phyloP scores from a whole-genome alignment of 2,329 filamentous ascomycete species.

The Venturia pyrina region DNA sequence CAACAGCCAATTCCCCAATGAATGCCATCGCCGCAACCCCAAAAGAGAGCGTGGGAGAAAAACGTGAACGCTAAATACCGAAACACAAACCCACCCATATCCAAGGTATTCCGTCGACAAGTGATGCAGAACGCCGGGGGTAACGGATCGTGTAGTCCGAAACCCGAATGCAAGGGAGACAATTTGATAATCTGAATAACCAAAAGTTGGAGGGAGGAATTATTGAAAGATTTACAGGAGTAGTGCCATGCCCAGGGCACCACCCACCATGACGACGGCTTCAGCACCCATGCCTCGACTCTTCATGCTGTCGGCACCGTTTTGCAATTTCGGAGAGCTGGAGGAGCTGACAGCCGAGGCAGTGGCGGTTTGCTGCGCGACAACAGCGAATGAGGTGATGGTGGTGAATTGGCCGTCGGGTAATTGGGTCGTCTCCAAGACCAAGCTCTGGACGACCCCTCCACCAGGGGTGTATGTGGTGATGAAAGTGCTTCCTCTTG shows the following conservation, averaged over 20 bases:
- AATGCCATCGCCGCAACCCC: too few species aligned
- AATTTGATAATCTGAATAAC: background rate
- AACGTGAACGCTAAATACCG: background rate
- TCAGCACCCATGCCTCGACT: slow-evolving; percentile 3
- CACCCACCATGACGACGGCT: background rate
- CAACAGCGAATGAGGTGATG: slow-evolving; percentile 10
- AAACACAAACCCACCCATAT: background rate
- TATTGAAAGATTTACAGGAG: background rate
- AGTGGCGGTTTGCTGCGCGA: background rate
- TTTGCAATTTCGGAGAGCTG: slow-evolving; percentile 6
- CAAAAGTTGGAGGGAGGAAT: background rate
- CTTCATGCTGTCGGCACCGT: slow-evolving; percentile 1
- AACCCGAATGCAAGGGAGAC: background rate
- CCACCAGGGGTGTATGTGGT: slow-evolving; percentile 39
- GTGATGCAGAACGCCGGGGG: background rate
- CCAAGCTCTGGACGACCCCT: slow-evolving; percentile 27
- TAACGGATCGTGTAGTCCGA: background rate
- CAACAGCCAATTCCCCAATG: too few species aligned
- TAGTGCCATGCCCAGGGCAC: background rate
- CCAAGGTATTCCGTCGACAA: background rate
- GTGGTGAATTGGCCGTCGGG: slow-evolving; percentile 20
- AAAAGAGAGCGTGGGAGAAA: background rate
- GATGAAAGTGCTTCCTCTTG: slow-evolving; percentile 29
- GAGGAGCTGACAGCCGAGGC: background rate
- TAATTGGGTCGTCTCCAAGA: slow-evolving; percentile 26